Percentiles rank a stretch among this genome's conserved stretches.
Evolutionary conservation across 2,329 filamentous ascomycete genomes (phyloP).

Genomic region (Myriosclerotinia duriaeana): DNA sequence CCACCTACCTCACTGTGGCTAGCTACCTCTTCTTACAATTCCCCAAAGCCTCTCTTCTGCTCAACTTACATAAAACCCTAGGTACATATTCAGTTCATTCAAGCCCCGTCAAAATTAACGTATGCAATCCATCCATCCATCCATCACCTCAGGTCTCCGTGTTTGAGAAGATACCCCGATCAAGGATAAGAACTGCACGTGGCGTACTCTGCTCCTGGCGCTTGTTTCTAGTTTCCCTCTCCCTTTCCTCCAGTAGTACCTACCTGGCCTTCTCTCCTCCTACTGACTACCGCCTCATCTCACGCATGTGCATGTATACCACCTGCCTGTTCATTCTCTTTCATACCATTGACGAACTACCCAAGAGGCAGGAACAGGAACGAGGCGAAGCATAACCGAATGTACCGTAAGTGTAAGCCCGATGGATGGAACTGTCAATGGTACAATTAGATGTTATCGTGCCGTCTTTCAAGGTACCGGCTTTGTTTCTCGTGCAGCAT

Average conservation of each 20-base stretch:
- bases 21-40: background rate
- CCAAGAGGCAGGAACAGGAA: conserved; percentile 6
- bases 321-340: background rate
- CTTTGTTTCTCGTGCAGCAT: conserved; percentile 16
- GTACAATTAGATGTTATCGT: background rate
- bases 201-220: conserved; percentile 22
- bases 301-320: conserved; percentile 1
- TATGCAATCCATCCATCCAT: too few species aligned
- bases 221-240: conserved; percentile 20
- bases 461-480: background rate
- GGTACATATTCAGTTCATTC: background rate
- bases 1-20: background rate
- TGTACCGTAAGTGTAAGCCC: background rate
- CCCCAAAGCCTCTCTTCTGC: background rate
- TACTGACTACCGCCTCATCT: conserved; percentile 1
- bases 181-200: conserved; percentile 12
- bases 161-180: conserved; percentile 12
- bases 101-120: too few species aligned
- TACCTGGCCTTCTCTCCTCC: conserved; percentile 1
- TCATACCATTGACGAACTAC: background rate
- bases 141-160: conserved; percentile 11
- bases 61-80: background rate
- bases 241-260: background rate
- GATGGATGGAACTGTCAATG: background rate
- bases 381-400: conserved; percentile 16